Evolutionary conservation across 441 rosid genomes (phyloP), one percentile per base, ranked within the genome.

Genomic region (Hypseocharis bilobata): DNA sequence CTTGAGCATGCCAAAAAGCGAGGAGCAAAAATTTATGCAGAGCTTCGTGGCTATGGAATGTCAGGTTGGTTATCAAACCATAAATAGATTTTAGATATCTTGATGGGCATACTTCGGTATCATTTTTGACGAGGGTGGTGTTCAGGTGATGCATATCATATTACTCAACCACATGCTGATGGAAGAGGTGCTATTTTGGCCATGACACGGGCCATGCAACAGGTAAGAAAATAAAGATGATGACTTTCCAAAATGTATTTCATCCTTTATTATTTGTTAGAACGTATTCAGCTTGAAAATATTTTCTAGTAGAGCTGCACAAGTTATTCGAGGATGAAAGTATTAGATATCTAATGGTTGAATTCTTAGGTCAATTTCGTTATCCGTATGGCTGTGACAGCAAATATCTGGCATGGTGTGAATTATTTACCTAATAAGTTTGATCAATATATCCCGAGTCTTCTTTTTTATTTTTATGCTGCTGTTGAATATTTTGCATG

Each of bases 11-110:
- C 98, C 51, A 88, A 79, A 79, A 78, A 74, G 47, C 82, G 97
- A 62, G 92, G 91, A 70, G 94, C 92, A 16, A 90, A 88, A 73
- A 79, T 90, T 71, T 88, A 90, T 81, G 96, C 98, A 6, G 96
- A 90, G 77, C 70, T 92, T 78, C 80, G 96, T 40, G 97, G 98
- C 75, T 92, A 90, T 78, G 98, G 98, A 78, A 90, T 90, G 96
- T 90, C 98, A 81, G 98, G 98, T 92, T 73, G 67, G 16, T 60
- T 67, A 51, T 69, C 38, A 29, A 25, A 58, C 36, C 4, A 2
- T 26, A 17, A 66, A 60, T 56, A 22, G 3, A 34, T 26, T 47
- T 20, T 54, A 60, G 30, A 40, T 44, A 19, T 57, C 60, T 47
- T 16, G 38, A 17, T 42, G 54, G 10, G 54, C 49, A 42, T 67